Evolutionary conservation across 2,329 filamentous ascomycete genomes (phyloP).

Genomic region (Aspergillus sergii): DNA sequence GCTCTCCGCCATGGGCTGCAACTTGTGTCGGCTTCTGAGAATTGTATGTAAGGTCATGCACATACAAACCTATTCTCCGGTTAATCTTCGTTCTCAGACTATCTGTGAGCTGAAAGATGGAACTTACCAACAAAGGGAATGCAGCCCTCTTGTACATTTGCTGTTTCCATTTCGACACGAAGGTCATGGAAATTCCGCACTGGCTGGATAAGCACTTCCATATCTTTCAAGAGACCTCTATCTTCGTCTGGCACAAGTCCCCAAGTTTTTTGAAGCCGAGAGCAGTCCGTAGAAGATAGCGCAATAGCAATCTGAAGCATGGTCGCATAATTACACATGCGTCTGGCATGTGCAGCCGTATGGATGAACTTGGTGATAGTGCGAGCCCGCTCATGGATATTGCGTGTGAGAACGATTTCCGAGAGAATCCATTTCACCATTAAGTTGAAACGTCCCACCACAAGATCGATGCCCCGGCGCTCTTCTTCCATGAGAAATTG

Average conservation of each 20-base stretch:
- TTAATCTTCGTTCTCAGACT: constrained; percentile 4
- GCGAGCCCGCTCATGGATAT: constrained; percentile 60
- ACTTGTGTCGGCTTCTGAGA: constrained; percentile 66
- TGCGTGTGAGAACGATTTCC: constrained; percentile 62
- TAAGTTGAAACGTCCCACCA: constrained; percentile 67
- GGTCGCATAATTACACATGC: constrained; percentile 65
- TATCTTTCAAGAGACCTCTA: constrained; percentile 56
- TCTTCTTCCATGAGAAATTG: constrained; percentile 60
- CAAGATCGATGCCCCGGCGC: constrained; percentile 63
- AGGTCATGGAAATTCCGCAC: constrained; percentile 66
- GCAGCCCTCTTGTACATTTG: constrained; percentile 61
- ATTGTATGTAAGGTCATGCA: constrained; percentile 69
- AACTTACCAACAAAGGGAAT: constrained; percentile 65
- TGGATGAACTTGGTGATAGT: constrained; percentile 66
- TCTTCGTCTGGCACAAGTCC: constrained; percentile 57
- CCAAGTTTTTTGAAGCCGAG: constrained; percentile 62
- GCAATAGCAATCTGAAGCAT: constrained; percentile 68
- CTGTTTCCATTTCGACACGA: constrained; percentile 65
- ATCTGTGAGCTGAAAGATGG: background rate
- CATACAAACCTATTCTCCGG: constrained; percentile 58
- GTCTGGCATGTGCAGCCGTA: constrained; percentile 60
- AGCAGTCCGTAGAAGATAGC: constrained; percentile 61
- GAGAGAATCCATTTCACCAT: constrained; percentile 69
- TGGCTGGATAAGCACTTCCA: constrained; percentile 64
- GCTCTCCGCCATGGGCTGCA: constrained; percentile 50